phyloP scores from a whole-genome alignment of 2,329 filamentous ascomycete genomes.

The Cryoendolithus antarcticus region DNA sequence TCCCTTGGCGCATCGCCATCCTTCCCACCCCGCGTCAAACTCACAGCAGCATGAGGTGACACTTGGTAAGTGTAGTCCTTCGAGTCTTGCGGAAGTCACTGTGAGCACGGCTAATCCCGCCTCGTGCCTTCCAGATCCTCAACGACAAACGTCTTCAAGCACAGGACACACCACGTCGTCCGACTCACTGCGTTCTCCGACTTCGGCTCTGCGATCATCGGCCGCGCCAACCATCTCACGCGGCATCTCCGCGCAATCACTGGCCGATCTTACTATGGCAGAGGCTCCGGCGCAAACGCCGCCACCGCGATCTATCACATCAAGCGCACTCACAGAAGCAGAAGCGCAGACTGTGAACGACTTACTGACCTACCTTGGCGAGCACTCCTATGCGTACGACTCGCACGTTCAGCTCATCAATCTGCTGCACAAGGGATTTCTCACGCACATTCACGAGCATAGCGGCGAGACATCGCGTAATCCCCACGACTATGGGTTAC shows the following conservation, averaged over 20 bases:
- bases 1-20: constrained; percentile 23
- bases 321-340: constrained; percentile 29
- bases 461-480: constrained; percentile 13
- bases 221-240: constrained; percentile 20
- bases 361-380: constrained; percentile 29
- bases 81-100: background rate
- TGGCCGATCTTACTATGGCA: constrained; percentile 35
- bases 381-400: constrained; percentile 38
- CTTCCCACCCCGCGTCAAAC: constrained; percentile 17
- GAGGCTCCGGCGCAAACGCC: constrained; percentile 32
- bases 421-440: constrained; percentile 36
- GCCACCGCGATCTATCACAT: constrained; percentile 30
- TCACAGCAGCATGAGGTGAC: constrained; percentile 35
- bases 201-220: constrained; percentile 6
- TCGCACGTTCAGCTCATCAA: constrained; percentile 36
- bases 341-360: constrained; percentile 33
- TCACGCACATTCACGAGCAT: constrained; percentile 25
- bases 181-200: constrained; percentile 20
- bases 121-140: constrained; percentile 26
- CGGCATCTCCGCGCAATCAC: constrained; percentile 30
- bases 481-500: constrained; percentile 31
- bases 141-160: constrained; percentile 30
- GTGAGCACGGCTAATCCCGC: constrained; percentile 7
- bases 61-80: constrained; percentile 28
- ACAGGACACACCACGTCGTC: constrained; percentile 13